phyloP scores from a whole-genome alignment of 2,329 filamentous ascomycete species.

The Monilinia fructigena region DNA sequence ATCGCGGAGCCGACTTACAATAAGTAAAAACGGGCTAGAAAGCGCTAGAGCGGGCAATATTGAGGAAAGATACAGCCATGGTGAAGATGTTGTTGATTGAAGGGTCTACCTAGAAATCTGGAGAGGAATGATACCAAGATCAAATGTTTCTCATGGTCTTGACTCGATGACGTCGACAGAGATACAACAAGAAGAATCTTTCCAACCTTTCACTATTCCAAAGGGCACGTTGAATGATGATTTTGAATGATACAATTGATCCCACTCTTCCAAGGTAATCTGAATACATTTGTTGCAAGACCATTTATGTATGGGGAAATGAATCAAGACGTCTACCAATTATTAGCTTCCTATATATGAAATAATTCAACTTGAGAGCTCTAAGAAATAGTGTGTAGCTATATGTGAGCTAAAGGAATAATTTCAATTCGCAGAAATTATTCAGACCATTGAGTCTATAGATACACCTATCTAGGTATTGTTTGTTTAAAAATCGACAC shows the following conservation, averaged over 20 bases:
- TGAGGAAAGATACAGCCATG: neutral
- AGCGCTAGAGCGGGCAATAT: neutral
- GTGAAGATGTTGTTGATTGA: neutral
- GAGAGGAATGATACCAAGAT: neutral
- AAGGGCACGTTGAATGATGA: neutral
- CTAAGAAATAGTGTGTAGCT: neutral
- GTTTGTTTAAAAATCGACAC: too few relatives aligned
- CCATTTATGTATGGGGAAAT: neutral
- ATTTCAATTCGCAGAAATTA: neutral
- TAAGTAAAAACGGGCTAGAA: neutral
- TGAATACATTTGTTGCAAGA: neutral
- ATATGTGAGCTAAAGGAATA: neutral
- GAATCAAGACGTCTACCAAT: neutral
- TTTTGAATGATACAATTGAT: neutral
- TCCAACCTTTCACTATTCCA: neutral
- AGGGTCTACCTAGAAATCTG: neutral
- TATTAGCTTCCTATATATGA: neutral
- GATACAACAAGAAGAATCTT: neutral
- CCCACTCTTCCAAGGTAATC: neutral
- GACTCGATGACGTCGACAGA: conserved; percentile 12
- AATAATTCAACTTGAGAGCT: neutral
- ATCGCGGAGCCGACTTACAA: too few relatives aligned
- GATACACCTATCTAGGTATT: neutral
- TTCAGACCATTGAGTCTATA: too few relatives aligned
- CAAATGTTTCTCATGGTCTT: neutral